Conservation (phyloP, 1,284 basidiomycete genomes). For the Ceratobasidium sp. region DNA sequence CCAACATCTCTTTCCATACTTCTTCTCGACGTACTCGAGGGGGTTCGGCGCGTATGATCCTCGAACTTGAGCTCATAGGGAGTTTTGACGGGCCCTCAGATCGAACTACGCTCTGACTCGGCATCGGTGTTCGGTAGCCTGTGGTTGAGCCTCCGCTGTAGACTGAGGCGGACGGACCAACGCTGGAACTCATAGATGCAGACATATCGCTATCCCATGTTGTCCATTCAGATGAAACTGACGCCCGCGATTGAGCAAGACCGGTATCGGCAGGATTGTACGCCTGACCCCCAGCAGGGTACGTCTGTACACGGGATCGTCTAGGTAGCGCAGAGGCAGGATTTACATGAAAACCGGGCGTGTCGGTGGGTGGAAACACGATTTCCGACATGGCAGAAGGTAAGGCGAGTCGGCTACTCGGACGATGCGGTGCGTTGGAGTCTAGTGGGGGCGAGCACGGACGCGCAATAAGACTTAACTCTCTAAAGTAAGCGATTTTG, state of each 20-base stretch:
- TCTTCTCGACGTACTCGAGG: slow-evolving; percentile 61
- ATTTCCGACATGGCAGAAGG: slow-evolving; percentile 18
- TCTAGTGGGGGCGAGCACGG: background rate
- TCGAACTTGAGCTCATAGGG: slow-evolving; percentile 11
- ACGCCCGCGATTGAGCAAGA: slow-evolving; percentile 37
- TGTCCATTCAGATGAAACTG: slow-evolving; percentile 31
- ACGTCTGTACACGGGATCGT: slow-evolving; percentile 28
- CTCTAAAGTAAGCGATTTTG: too few species aligned
- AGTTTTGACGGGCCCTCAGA: slow-evolving; percentile 8
- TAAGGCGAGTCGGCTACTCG: background rate
- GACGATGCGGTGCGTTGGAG: background rate
- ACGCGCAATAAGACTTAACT: background rate
- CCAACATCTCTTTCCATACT: slow-evolving; percentile 81
- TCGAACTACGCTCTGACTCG: slow-evolving; percentile 24
- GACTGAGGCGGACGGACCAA: slow-evolving; percentile 25
- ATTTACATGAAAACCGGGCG: slow-evolving; percentile 37
- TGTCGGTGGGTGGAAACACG: slow-evolving; percentile 25
- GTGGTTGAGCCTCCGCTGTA: slow-evolving; percentile 26
- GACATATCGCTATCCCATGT: slow-evolving; percentile 37
- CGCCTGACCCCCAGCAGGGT: background rate
- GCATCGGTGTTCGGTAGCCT: slow-evolving; percentile 15
- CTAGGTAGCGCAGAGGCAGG: slow-evolving; percentile 18
- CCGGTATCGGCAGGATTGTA: slow-evolving; percentile 12
- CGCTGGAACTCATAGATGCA: slow-evolving; percentile 26
- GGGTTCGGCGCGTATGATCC: background rate